Evolutionary conservation across 176 grass and related monocot species (phyloP).

Genomic region (Triticum timopheevii): DNA sequence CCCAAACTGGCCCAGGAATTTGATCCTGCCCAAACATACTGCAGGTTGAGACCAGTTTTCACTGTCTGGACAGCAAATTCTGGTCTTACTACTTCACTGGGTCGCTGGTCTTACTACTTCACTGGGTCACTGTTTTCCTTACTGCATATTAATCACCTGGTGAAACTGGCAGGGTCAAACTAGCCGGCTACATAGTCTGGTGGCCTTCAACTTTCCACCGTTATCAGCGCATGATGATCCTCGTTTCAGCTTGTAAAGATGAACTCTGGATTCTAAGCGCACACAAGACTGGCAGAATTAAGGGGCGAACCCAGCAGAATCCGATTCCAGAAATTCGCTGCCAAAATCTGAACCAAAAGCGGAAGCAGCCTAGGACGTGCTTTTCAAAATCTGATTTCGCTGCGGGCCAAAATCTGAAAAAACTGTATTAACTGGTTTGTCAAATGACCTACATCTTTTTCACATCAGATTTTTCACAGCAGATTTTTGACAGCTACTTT

Average conservation of each 20-base stretch:
- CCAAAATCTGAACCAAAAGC: too few species aligned
- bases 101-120: not conserved
- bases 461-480: too few species aligned
- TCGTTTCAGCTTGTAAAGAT: not conserved
- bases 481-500: too few species aligned
- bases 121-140: not conserved
- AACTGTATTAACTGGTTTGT: too few species aligned
- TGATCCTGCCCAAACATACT: not conserved
- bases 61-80: not conserved
- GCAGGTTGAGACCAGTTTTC: not conserved
- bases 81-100: not conserved
- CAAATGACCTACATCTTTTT: too few species aligned
- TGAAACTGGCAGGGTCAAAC: not conserved
- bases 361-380: too few species aligned
- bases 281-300: not conserved
- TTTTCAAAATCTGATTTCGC: too few species aligned
- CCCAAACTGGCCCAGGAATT: not conserved
- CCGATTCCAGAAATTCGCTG: too few species aligned
- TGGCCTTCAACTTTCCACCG: not conserved
- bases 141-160: not conserved
- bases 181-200: not conserved
- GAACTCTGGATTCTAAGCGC: not conserved
- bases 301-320: too few species aligned
- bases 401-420: too few species aligned
- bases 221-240: not conserved